phyloP scores from a whole-genome alignment of 2,329 filamentous ascomycete genomes.

The Mariannaea elegans region DNA sequence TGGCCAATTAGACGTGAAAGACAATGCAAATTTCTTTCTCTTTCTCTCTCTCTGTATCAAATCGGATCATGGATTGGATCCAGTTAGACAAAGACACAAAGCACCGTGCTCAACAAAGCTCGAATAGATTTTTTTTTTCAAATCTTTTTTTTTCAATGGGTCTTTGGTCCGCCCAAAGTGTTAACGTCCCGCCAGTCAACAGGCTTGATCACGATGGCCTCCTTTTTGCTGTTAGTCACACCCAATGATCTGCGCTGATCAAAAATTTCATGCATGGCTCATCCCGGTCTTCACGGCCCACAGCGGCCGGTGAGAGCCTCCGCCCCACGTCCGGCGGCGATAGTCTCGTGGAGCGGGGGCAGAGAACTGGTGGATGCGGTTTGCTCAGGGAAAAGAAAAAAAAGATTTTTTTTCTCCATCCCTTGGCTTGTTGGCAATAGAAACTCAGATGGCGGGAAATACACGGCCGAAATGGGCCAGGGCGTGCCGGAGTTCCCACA shows the following conservation, averaged over 20 bases:
- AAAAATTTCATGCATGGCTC: constrained; percentile 30
- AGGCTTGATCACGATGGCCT: neutral
- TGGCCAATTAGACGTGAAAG: neutral
- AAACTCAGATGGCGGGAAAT: neutral
- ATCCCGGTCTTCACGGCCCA: constrained; percentile 24
- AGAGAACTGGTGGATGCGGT: neutral
- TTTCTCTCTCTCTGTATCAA: neutral
- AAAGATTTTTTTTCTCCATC: neutral
- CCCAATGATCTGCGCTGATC: constrained; percentile 16
- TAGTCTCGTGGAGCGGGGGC: constrained; percentile 4
- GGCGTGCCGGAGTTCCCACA: neutral
- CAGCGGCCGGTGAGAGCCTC: constrained; percentile 2
- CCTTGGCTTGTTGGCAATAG: neutral
- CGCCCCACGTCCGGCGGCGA: constrained; percentile 15
- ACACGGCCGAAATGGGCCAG: neutral
- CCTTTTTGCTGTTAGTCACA: neutral
- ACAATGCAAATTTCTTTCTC: neutral
- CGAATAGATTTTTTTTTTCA: neutral
- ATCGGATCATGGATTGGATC: neutral
- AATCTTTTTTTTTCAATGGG: constrained; percentile 10
- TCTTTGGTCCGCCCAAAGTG: neutral
- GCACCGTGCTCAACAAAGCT: neutral
- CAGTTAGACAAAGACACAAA: too few relatives aligned
- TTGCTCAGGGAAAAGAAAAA: neutral
- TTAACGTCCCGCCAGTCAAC: too few relatives aligned